These are phyloP conservation scores for Micractinium sp. DNA, from an alignment of 139 green algal genomes.

Conservation along the genomic window DNA sequence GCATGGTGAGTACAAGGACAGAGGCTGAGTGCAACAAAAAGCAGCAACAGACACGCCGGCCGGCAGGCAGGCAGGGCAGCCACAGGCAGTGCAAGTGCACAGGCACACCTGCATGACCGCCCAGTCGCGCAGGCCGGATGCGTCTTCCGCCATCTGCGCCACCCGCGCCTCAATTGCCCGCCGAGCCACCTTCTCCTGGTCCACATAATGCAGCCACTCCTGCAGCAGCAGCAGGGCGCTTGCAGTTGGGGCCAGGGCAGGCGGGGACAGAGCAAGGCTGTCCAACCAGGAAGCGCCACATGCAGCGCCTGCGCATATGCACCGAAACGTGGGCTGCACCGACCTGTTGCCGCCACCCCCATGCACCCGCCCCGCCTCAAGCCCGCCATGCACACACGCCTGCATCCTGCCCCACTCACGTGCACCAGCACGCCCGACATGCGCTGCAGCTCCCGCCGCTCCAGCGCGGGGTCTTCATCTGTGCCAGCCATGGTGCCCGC, in stretches of 20 bases:
- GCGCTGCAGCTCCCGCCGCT: conserved; percentile 43
- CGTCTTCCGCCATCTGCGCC: conserved; percentile 53
- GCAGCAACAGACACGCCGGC: not conserved
- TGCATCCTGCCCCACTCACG: conserved; percentile 10
- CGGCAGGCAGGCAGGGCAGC: not conserved
- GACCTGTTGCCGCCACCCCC: too few relatives aligned
- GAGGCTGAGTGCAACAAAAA: not conserved
- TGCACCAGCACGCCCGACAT: conserved; percentile 59
- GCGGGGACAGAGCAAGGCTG: not conserved
- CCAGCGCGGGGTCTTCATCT: not conserved
- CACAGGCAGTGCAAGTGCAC: not conserved
- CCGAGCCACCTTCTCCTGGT: conserved; percentile 66
- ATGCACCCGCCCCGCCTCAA: too few relatives aligned
- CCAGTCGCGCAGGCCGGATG: conserved; percentile 57
- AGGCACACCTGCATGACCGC: conserved; percentile 56
- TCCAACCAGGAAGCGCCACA: too few relatives aligned
- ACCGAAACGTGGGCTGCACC: not conserved
- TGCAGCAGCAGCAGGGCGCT: not conserved
- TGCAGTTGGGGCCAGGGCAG: not conserved
- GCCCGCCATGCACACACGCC: too few relatives aligned
- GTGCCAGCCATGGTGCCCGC: not conserved
- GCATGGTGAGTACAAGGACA: not conserved
- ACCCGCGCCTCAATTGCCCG: conserved; percentile 57
- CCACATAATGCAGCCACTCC: conserved; percentile 75
- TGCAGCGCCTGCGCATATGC: not conserved